These are phyloP conservation scores for Phaeolepiota aurea DNA, from an alignment of 768 basidiomycete species.

Conservation along the genomic window DNA sequence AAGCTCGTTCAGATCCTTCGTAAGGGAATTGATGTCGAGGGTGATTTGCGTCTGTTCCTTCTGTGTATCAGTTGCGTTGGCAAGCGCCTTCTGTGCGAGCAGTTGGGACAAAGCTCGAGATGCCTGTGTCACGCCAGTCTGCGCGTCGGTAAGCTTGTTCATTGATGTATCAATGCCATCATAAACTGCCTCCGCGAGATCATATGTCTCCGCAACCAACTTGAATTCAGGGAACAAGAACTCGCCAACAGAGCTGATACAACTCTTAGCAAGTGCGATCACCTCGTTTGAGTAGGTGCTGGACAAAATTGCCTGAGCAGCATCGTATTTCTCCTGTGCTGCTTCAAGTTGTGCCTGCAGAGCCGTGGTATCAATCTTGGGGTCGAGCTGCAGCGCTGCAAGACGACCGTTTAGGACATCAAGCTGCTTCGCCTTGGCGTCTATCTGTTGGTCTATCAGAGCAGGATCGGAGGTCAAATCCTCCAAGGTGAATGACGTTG, in stretches of 20 bases:
- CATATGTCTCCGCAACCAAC: neutral
- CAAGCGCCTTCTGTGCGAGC: conserved; percentile 10
- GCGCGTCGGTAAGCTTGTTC: conserved; percentile 1
- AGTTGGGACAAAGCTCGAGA: conserved; percentile 12
- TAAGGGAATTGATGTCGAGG: conserved; percentile 10
- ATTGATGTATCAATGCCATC: conserved; percentile 3
- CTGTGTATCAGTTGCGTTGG: conserved; percentile 11
- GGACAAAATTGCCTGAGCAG: conserved; percentile 12
- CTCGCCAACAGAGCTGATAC: conserved; percentile 8
- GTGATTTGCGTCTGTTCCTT: conserved; percentile 10
- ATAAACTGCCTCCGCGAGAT: conserved; percentile 1
- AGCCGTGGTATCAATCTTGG: conserved; percentile 9
- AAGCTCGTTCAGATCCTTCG: conserved; percentile 11
- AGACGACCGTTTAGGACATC: conserved; percentile 15
- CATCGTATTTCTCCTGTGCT: conserved; percentile 10
- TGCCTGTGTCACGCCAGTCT: conserved; percentile 6
- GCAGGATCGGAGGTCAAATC: conserved; percentile 17
- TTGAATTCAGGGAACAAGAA: conserved; percentile 6
- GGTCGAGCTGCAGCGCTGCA: conserved; percentile 8
- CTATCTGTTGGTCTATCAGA: conserved; percentile 14
- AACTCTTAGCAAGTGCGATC: conserved; percentile 14
- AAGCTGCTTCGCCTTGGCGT: conserved; percentile 13
- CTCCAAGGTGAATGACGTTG: conserved; percentile 17
- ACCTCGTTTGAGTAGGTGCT: conserved; percentile 13
- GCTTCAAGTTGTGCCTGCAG: conserved; percentile 10